Conservation (phyloP, 371 early-diverging fungal genomes). For the Chytridiales sp. region DNA sequence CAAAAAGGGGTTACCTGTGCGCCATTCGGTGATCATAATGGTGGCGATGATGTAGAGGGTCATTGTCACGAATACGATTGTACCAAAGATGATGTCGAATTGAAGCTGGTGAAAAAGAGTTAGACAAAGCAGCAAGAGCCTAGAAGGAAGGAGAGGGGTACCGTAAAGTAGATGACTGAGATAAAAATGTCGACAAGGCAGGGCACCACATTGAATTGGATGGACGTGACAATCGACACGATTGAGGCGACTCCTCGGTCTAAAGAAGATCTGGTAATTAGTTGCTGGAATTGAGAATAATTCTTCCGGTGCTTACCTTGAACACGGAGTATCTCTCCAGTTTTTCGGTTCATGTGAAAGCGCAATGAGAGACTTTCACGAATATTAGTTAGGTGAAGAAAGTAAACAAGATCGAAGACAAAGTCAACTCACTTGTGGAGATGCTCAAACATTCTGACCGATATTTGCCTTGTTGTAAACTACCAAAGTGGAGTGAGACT, state of each 20-base stretch:
- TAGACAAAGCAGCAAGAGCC: too few species aligned
- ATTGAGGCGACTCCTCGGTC: slow-evolving; percentile 78
- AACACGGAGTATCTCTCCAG: slow-evolving; percentile 46
- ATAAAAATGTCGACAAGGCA: slow-evolving; percentile 81
- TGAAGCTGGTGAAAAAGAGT: too few species aligned
- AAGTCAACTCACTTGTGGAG: too few species aligned
- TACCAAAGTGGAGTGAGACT: too few species aligned
- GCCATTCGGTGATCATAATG: slow-evolving; percentile 87
- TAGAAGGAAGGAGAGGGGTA: too few species aligned
- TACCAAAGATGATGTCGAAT: slow-evolving; percentile 77
- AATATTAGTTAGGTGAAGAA: too few species aligned
- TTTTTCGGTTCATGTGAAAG: slow-evolving; percentile 90
- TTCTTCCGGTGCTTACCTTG: too few species aligned
- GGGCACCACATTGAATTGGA: slow-evolving; percentile 88
- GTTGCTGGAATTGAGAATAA: too few species aligned
- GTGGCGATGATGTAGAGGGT: slow-evolving; percentile 78
- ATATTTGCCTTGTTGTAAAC: slow-evolving; percentile 82
- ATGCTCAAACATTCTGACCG: slow-evolving; percentile 84
- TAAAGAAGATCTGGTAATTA: too few species aligned
- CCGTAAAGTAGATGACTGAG: slow-evolving; percentile 71
- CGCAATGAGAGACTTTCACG: slow-evolving; percentile 75
- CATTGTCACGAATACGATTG: slow-evolving; percentile 87
- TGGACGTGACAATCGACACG: slow-evolving; percentile 69
- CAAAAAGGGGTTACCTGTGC: too few species aligned
- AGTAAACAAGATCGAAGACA: too few species aligned